Conservation (phyloP, 2,329 filamentous ascomycete species). For the Cercospora sp. region DNA sequence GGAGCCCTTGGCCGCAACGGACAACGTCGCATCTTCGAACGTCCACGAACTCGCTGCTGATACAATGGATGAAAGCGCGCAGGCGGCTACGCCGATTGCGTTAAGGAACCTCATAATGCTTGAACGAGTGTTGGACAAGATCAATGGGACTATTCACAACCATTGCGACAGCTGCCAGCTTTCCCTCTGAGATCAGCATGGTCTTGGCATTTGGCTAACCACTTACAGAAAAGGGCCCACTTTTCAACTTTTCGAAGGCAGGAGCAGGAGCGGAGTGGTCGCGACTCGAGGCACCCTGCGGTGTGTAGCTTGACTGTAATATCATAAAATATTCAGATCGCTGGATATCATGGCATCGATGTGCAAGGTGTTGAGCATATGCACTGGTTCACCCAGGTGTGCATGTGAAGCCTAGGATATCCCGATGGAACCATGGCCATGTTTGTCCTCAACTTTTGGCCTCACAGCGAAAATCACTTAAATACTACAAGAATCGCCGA, state of each 20-base stretch:
- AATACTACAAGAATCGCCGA: not conserved
- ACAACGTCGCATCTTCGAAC: constrained; percentile 71
- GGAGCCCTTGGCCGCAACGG: constrained; percentile 61
- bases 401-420: not conserved
- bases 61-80: constrained; percentile 34
- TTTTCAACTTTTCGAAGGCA: not conserved
- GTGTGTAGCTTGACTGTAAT: not conserved
- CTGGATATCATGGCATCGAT: not conserved
- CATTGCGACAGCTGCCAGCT: constrained; percentile 1
- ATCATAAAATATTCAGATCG: not conserved
- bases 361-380: not conserved
- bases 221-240: not conserved
- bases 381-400: not conserved
- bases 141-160: not conserved
- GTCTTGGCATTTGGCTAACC: not conserved
- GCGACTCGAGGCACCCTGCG: not conserved
- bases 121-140: not conserved
- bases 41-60: constrained; percentile 62
- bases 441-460: not conserved
- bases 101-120: constrained; percentile 34
- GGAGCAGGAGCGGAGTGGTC: not conserved
- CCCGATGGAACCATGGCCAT: not conserved
- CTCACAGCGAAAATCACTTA: not conserved
- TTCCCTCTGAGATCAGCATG: not conserved
- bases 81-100: constrained; percentile 16